Conservation (phyloP, 2,329 filamentous ascomycete species). For the Exophiala alcalophila region DNA sequence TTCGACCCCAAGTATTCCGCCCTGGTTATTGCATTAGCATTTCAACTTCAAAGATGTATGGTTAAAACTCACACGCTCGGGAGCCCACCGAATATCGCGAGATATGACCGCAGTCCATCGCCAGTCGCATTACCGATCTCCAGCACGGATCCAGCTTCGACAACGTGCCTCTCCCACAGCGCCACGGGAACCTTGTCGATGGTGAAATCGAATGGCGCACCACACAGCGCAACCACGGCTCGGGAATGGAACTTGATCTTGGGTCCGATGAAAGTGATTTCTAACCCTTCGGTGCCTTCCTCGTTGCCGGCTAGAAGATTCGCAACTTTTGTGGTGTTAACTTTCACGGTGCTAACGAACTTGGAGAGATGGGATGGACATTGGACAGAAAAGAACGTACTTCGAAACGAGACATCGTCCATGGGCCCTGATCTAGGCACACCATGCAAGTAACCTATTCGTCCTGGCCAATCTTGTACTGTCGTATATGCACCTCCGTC, state of each 20-base stretch:
- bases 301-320: constrained; percentile 59
- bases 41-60: not conserved
- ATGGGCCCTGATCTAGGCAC: constrained; percentile 59
- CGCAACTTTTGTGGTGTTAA: constrained; percentile 40
- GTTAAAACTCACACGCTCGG: not conserved
- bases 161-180: not conserved
- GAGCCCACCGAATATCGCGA: constrained; percentile 1
- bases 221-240: constrained; percentile 56
- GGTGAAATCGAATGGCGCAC: constrained; percentile 50
- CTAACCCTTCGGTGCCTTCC: constrained; percentile 51
- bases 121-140: constrained; percentile 51
- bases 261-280: constrained; percentile 59
- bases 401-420: constrained; percentile 54
- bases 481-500: constrained; percentile 55
- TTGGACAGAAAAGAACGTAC: not conserved
- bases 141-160: constrained; percentile 50
- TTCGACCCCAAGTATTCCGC: constrained; percentile 59
- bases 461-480: constrained; percentile 57
- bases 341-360: not conserved
- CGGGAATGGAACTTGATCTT: constrained; percentile 53
- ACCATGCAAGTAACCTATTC: constrained; percentile 54
- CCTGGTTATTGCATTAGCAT: constrained; percentile 30
- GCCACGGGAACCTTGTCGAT: constrained; percentile 44
- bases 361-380: too few relatives aligned
- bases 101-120: constrained; percentile 45